Conservation (phyloP, 2,329 filamentous ascomycete species). For the Colletotrichum destructivum region DNA sequence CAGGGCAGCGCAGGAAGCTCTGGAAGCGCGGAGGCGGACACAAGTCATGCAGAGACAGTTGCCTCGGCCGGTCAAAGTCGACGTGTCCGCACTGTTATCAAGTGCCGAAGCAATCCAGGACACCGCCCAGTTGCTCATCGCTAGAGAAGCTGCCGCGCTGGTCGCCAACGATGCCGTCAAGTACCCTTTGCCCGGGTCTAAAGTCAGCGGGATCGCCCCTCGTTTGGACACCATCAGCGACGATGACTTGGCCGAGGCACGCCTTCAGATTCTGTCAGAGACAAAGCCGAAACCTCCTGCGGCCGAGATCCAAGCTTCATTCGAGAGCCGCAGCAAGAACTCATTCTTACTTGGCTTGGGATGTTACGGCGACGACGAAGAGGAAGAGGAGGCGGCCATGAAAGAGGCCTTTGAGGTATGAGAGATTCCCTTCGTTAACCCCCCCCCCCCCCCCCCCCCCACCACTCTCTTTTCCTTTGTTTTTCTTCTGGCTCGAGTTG, state of each 20-base stretch:
- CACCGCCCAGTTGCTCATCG: conserved; percentile 78
- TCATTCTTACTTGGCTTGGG: conserved; percentile 83
- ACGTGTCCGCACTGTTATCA: conserved; percentile 76
- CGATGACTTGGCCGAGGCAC: conserved; percentile 79
- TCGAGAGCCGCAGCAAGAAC: conserved; percentile 67
- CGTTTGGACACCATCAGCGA: conserved; percentile 79
- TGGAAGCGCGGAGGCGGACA: conserved; percentile 86
- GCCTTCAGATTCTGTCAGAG: conserved; percentile 83
- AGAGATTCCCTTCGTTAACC: conserved; percentile 32
- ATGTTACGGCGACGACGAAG: conserved; percentile 83
- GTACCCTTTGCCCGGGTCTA: conserved; percentile 79
- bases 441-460: neutral
- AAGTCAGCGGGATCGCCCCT: conserved; percentile 73
- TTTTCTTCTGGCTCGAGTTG: neutral
- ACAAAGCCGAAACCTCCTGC: conserved; percentile 65
- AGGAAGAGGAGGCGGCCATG: conserved; percentile 76
- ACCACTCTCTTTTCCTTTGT: neutral
- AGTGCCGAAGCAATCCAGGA: conserved; percentile 73
- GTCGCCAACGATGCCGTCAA: conserved; percentile 86
- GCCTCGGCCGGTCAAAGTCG: conserved; percentile 81
- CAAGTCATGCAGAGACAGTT: conserved; percentile 91
- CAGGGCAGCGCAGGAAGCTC: conserved; percentile 79
- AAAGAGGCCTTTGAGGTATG: conserved; percentile 81
- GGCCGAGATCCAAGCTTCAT: conserved; percentile 67
- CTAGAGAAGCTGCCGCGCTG: conserved; percentile 82